These are phyloP conservation scores for Pulveroboletus frians DNA, from an alignment of 768 basidiomycete species.

Conservation along the genomic window DNA sequence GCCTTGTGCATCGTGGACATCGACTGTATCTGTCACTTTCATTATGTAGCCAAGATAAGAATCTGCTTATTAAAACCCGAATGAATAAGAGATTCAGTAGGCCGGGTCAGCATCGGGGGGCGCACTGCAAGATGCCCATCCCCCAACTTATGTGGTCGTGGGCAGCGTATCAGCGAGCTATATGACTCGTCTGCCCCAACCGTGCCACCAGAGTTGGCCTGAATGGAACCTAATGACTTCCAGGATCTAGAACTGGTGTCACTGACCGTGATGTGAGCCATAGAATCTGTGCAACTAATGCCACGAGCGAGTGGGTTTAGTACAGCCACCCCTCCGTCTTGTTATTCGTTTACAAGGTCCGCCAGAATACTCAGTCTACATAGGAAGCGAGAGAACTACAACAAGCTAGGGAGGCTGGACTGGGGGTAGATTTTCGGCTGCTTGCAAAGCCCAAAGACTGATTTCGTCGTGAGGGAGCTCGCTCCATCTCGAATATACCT, in stretches of 20 bases:
- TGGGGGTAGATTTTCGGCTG: slow-evolving; percentile 34
- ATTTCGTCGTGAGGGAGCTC: slow-evolving; percentile 61
- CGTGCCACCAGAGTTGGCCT: background rate
- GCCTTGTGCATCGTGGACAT: too few relatives aligned
- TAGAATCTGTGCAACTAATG: background rate
- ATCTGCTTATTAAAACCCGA: background rate
- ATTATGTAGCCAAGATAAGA: background rate
- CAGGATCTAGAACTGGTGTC: background rate
- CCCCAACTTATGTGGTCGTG: background rate
- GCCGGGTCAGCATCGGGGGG: background rate
- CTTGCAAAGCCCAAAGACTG: slow-evolving; percentile 40
- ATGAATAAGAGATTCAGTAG: background rate
- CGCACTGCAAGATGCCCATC: background rate
- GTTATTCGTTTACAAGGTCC: background rate
- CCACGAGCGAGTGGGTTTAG: background rate
- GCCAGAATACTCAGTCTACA: background rate
- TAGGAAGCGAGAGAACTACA: background rate
- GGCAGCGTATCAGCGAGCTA: background rate
- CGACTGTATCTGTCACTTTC: background rate
- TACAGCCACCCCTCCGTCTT: background rate
- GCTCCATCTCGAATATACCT: slow-evolving; percentile 51
- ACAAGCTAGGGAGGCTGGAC: slow-evolving; percentile 16
- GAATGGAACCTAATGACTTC: background rate
- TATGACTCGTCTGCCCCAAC: background rate
- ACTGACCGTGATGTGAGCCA: background rate